Base-by-base conservation (phyloP, 768 basidiomycete species). In the Russula brevipes region DNA sequence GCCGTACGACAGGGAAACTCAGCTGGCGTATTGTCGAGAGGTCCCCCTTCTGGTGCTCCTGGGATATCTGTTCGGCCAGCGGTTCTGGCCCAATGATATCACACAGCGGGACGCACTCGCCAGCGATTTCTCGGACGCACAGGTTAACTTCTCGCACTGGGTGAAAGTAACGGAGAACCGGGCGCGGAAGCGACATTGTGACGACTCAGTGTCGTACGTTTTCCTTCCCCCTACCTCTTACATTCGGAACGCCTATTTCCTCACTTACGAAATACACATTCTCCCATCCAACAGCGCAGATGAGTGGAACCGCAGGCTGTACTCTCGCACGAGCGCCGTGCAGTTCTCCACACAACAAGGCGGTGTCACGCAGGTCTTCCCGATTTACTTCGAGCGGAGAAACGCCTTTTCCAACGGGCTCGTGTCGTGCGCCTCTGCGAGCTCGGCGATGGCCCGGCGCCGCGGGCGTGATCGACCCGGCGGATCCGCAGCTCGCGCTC, bases 21-120 rank as follows among this genome's bases (percentile, higher is more conserved):
- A 53, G 52, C 33, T 53, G 52, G 52, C 36, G 3, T 53, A 53
- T 38, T 53, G 52, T 38, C 52, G 52, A 35, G 52, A 53, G 38
- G 36, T 53, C 7, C 52, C 52, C 19, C 52, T 53, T 38, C 35
- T 53, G 11, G 1, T 10, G 2, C 35, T 47, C 5, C 56, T 57
- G 11, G 56, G 4, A 16, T 35, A 14, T 38, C 56, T 57, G 11
- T 47, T 57, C 35, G 11, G 45, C n/a, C 45, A 47, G 17, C 56
- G 45, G 33, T 19, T 47, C 56, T 53, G 52, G 52, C 52, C 52
- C 12, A 53, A 19, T n/a, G 52, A 53, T 33, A 4, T 10, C 33
- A 19, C 33, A 8, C 16, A 53, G 52, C 33, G 52, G 2, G 36
- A 53, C 9, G 52, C 52, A 7, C 52, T 53, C 14, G 52, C 52